Conservation (phyloP, 2,329 filamentous ascomycete species). For the Furcasterigmium sp. region DNA sequence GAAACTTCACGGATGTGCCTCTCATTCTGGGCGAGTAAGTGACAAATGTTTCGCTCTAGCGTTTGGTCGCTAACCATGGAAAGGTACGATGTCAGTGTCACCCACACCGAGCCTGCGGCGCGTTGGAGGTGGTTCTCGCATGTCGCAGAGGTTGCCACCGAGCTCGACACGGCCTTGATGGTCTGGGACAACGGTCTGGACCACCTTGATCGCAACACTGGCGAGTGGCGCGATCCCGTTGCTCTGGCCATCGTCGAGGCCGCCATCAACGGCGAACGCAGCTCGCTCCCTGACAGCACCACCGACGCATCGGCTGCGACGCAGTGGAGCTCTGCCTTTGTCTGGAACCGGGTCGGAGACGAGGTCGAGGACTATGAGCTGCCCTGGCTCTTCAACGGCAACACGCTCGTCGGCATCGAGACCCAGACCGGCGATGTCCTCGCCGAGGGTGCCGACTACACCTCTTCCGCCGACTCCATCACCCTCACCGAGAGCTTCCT, state of each 20-base stretch:
- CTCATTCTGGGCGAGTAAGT: constrained; percentile 54
- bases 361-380: constrained; percentile 35
- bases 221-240: constrained; percentile 44
- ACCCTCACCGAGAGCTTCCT: constrained; percentile 43
- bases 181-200: constrained; percentile 58
- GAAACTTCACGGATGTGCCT: constrained; percentile 50
- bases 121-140: constrained; percentile 53
- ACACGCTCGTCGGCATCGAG: constrained; percentile 37
- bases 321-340: constrained; percentile 46
- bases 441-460: constrained; percentile 36
- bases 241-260: constrained; percentile 41
- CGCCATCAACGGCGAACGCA: constrained; percentile 34
- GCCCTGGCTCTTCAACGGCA: constrained; percentile 49
- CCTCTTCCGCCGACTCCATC: constrained; percentile 35
- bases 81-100: constrained; percentile 41
- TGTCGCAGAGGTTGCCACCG: constrained; percentile 26
- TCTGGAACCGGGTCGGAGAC: constrained; percentile 47
- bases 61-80: too few species aligned
- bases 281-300: constrained; percentile 45
- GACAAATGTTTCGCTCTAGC: too few species aligned
- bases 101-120: constrained; percentile 46
- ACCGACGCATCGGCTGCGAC: constrained; percentile 36
- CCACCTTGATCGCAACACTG: constrained; percentile 43
- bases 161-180: constrained; percentile 44
- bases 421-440: constrained; percentile 20